Conservation (phyloP, 352 stramenopile genomes). For the Phytopythium kandeliae region DNA sequence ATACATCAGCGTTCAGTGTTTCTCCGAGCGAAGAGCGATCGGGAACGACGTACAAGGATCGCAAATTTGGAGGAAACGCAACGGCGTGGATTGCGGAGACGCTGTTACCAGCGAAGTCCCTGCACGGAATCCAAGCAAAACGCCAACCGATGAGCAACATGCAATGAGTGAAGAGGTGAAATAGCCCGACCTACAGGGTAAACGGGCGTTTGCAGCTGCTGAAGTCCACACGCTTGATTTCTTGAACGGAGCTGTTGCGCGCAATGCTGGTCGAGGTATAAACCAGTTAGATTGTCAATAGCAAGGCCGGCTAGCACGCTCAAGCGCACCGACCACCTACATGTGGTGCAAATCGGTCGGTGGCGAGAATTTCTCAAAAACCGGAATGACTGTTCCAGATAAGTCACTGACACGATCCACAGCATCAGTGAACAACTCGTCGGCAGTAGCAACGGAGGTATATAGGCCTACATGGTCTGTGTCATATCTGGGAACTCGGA, state of each 20-base stretch:
- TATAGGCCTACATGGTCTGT: conserved; percentile 1
- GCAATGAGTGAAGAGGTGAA: too few species aligned
- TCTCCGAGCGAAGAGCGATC: background rate
- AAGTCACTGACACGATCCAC: conserved; percentile 17
- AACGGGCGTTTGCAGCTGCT: conserved; percentile 20
- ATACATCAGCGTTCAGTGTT: background rate
- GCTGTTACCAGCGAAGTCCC: conserved; percentile 22
- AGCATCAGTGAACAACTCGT: background rate
- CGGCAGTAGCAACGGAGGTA: background rate
- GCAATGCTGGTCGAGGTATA: conserved; percentile 8
- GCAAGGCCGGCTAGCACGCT: too few species aligned
- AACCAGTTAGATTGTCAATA: background rate
- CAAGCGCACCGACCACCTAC: conserved; percentile 10
- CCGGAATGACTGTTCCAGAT: conserved; percentile 12
- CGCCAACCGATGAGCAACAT: background rate
- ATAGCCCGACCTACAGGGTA: conserved; percentile 11
- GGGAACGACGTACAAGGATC: conserved; percentile 7
- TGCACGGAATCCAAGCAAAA: background rate
- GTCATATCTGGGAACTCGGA: conserved; percentile 11
- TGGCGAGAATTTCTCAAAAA: conserved; percentile 16
- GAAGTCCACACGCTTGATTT: conserved; percentile 18
- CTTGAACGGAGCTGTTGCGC: conserved; percentile 13
- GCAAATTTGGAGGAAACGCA: conserved; percentile 20
- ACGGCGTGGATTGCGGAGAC: conserved; percentile 22
- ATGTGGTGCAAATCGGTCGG: conserved; percentile 22